phyloP scores from a whole-genome alignment of 2,329 filamentous ascomycete genomes.

The Fusarium sacchari region DNA sequence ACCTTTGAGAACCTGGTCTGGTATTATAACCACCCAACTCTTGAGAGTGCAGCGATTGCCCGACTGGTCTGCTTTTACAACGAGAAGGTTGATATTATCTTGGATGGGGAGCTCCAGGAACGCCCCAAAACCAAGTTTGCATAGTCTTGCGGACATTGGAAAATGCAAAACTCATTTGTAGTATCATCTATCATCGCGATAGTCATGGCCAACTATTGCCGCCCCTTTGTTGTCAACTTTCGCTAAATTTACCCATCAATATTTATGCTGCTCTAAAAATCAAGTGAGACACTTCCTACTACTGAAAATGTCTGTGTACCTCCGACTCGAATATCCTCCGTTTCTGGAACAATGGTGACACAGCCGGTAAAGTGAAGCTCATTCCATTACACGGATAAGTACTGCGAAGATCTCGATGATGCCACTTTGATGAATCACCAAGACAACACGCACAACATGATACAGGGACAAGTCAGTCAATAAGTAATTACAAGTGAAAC shows the following conservation, averaged over 20 bases:
- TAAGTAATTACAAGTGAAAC: conserved; percentile 14
- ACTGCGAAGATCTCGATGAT: not conserved
- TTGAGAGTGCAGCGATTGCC: conserved; percentile 65
- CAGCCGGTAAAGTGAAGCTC: not conserved
- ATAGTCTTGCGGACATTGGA: not conserved
- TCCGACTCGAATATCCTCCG: not conserved
- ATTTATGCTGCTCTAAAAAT: not conserved
- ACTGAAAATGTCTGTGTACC: not conserved
- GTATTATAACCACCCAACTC: conserved; percentile 68
- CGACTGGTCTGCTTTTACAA: conserved; percentile 73
- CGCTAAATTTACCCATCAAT: not conserved
- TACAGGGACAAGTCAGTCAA: not conserved
- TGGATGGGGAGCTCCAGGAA: conserved; percentile 59
- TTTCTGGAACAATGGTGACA: not conserved
- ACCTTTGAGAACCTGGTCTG: conserved; percentile 65
- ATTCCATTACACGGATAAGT: not conserved
- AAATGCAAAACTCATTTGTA: not conserved
- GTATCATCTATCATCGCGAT: not conserved
- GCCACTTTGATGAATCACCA: not conserved
- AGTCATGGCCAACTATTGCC: not conserved
- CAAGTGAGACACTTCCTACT: not conserved
- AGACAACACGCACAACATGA: not conserved
- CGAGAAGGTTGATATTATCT: conserved; percentile 71
- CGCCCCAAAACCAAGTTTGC: conserved; percentile 45
- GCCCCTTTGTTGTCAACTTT: too few relatives aligned